A percentile compares a stretch with the other conserved stretches of the same genome.
These are phyloP conservation scores for Eucalyptus albens DNA, from an alignment of 345 rosid species.

Conservation along the genomic window DNA sequence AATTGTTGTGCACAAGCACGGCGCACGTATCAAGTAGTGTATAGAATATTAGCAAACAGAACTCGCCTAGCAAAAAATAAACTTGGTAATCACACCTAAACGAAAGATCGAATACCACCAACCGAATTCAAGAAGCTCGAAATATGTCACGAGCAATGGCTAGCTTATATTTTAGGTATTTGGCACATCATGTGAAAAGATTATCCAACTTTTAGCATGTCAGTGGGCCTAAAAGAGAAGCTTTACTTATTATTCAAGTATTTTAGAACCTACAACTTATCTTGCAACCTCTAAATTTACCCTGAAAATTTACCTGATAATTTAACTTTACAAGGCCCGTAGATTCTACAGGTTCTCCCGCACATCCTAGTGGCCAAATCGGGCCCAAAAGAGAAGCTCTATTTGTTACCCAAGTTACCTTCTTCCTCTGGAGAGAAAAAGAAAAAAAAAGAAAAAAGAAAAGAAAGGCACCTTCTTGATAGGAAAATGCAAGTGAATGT, in stretches of 20 bases:
- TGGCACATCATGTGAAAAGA: too few species aligned
- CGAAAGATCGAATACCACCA: background rate
- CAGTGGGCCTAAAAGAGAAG: background rate
- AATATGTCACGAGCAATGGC: too few species aligned
- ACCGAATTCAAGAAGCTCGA: accelerated
- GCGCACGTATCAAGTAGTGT: too few species aligned
- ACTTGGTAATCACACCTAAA: background rate
- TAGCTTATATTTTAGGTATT: too few species aligned
- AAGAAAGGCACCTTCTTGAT: background rate
- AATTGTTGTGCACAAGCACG: too few species aligned
- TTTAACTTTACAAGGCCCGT: background rate
- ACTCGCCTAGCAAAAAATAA: background rate
- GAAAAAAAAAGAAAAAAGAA: too few species aligned
- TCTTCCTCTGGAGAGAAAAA: too few species aligned
- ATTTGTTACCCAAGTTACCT: background rate
- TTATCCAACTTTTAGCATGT: background rate
- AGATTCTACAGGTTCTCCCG: background rate
- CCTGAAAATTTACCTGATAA: background rate
- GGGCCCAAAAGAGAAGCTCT: background rate
- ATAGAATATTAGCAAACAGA: background rate
- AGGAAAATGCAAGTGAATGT: background rate
- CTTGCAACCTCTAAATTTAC: background rate
- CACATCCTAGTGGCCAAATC: background rate
- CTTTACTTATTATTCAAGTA: background rate
- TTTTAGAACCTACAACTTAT: background rate